These are phyloP conservation scores for Cytospora mali DNA, from an alignment of 2,329 filamentous ascomycete genomes.

Conservation along the genomic window DNA sequence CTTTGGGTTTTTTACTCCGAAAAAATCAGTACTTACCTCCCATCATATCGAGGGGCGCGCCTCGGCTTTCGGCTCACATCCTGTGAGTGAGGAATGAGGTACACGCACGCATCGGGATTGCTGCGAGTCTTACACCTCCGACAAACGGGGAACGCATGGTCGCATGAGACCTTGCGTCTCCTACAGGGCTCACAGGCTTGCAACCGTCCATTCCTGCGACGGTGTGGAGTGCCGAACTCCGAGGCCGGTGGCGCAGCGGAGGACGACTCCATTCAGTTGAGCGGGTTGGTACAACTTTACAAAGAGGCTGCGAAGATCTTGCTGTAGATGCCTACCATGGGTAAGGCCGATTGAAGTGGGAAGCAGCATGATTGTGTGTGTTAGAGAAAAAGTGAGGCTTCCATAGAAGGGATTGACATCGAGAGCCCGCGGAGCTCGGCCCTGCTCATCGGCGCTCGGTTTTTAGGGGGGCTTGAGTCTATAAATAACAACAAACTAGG, in stretches of 20 bases:
- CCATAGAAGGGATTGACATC: too few species aligned
- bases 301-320: neutral
- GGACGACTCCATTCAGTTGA: neutral
- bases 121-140: constrained; percentile 42
- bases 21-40: neutral
- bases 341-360: too few species aligned
- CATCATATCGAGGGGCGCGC: neutral
- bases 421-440: too few species aligned
- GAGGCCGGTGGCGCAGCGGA: constrained; percentile 1
- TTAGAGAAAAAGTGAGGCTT: too few species aligned
- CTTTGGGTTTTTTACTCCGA: too few species aligned
- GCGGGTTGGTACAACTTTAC: neutral
- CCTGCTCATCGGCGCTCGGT: too few species aligned
- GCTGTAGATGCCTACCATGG: too few species aligned
- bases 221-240: constrained; percentile 26
- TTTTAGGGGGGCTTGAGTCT: too few species aligned
- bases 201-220: constrained; percentile 28
- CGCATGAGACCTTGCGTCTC: constrained; percentile 47
- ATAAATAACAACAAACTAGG: too few species aligned
- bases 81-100: constrained; percentile 34
- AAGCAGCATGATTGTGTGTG: too few species aligned
- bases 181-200: constrained; percentile 42
- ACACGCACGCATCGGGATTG: constrained; percentile 40
- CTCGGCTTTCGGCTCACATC: constrained; percentile 26
- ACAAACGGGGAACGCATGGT: constrained; percentile 45